Evolutionary conservation across 768 basidiomycete genomes (phyloP).

Genomic region (Exidia glandulosa): DNA sequence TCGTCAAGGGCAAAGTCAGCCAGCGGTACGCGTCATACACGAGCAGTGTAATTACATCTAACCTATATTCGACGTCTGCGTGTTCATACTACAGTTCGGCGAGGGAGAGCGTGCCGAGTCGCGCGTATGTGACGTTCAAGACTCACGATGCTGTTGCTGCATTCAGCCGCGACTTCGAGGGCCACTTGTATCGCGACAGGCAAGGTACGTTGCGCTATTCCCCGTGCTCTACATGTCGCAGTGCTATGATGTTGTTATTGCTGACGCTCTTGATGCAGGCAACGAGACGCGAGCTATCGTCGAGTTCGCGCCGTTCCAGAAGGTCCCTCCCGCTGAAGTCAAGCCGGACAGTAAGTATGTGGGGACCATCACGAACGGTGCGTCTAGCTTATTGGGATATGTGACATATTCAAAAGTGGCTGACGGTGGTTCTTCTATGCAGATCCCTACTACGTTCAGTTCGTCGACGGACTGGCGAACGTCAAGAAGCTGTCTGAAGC

Average conservation of each 20-base stretch:
- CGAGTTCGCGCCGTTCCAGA: conserved; percentile 90
- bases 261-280: conserved; percentile 34
- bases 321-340: conserved; percentile 59
- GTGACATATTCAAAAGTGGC: background rate
- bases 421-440: background rate
- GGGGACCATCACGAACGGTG: conserved; percentile 86
- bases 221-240: background rate
- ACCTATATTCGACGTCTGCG: too few relatives aligned
- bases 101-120: conserved; percentile 76
- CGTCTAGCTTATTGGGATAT: too few relatives aligned
- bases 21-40: conserved; percentile 41
- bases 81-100: conserved; percentile 59
- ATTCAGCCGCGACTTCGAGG: conserved; percentile 82
- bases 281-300: conserved; percentile 82
- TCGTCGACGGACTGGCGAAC: conserved; percentile 63
- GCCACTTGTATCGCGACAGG: conserved; percentile 86
- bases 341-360: conserved; percentile 64
- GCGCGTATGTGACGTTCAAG: conserved; percentile 89
- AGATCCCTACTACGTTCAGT: conserved; percentile 82
- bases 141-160: conserved; percentile 53
- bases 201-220: conserved; percentile 42
- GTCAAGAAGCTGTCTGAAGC: conserved; percentile 38
- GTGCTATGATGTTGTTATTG: background rate
- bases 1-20: conserved; percentile 54
- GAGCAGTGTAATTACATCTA: background rate